Conservation (phyloP, 352 stramenopile species). For the Pythium vanterpoolii region DNA sequence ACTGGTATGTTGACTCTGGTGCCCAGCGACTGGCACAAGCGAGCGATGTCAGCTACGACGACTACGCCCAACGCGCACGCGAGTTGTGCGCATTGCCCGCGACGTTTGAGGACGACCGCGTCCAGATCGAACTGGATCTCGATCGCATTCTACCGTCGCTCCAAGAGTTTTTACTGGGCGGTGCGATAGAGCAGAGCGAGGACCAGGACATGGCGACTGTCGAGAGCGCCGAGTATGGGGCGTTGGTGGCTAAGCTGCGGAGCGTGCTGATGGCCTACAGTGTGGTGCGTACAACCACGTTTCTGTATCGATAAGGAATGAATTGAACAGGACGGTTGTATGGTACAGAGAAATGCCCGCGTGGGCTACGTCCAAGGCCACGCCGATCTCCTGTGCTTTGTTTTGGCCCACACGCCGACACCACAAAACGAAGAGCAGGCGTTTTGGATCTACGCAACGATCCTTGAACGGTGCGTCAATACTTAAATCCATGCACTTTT, state of each 20-base stretch:
- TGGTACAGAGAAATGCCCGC: conserved; percentile 45
- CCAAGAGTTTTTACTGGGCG: conserved; percentile 42
- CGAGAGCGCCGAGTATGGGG: conserved; percentile 23
- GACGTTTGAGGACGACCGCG: conserved; percentile 45
- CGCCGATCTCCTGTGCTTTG: conserved; percentile 66
- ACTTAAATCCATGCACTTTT: not conserved
- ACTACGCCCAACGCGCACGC: conserved; percentile 35
- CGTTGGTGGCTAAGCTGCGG: conserved; percentile 37
- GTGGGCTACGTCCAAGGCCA: conserved; percentile 80
- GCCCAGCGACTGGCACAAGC: conserved; percentile 30
- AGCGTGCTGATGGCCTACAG: conserved; percentile 61
- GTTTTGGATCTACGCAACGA: conserved; percentile 72
- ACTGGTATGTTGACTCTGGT: conserved; percentile 50
- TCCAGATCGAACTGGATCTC: conserved; percentile 72
- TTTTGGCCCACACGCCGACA: conserved; percentile 45
- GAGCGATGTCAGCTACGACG: conserved; percentile 38
- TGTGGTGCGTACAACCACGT: conserved; percentile 29
- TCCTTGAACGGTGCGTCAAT: conserved; percentile 50
- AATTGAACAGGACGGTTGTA: not conserved
- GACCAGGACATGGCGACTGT: conserved; percentile 20
- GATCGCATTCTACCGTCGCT: conserved; percentile 52
- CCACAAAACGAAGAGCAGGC: conserved; percentile 45
- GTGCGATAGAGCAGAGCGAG: conserved; percentile 16
- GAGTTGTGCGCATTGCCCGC: conserved; percentile 5
- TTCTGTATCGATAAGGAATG: not conserved